Evolutionary conservation across 139 green algal species (phyloP).

Genomic region (Limnomonas spitsbergensis): DNA sequence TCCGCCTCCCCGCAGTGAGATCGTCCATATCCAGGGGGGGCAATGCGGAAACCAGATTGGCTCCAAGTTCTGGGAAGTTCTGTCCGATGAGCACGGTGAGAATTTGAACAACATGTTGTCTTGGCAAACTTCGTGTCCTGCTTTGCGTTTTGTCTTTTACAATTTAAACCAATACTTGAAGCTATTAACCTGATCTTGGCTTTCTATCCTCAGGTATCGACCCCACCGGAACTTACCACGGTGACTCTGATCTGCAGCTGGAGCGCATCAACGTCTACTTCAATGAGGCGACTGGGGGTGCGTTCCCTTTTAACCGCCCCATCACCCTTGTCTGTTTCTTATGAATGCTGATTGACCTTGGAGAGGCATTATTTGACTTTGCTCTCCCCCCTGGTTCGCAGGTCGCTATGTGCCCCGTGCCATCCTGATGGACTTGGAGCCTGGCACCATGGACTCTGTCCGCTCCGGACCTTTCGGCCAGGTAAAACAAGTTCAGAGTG

Average conservation of each 20-base stretch:
- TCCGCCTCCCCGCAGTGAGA: constrained; percentile 58
- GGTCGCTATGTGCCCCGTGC: constrained; percentile 94
- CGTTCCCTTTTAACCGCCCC: constrained; percentile 9
- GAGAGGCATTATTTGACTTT: background rate
- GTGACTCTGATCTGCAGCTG: constrained; percentile 95
- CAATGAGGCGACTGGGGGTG: constrained; percentile 96
- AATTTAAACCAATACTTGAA: background rate
- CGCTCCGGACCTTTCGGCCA: constrained; percentile 94
- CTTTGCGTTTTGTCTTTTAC: background rate
- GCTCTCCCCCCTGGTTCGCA: constrained; percentile 21
- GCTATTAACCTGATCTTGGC: background rate
- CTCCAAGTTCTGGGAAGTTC: constrained; percentile 58
- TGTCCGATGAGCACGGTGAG: constrained; percentile 50
- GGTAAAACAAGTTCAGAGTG: constrained; percentile 11
- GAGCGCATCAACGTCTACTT: constrained; percentile 99
- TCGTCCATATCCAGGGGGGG: constrained; percentile 93
- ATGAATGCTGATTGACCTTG: too few species aligned
- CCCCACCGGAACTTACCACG: constrained; percentile 89
- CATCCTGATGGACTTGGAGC: constrained; percentile 98
- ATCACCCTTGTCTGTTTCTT: background rate
- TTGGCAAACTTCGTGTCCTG: background rate
- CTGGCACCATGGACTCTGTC: constrained; percentile 95
- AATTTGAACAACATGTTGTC: background rate
- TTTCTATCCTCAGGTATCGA: constrained; percentile 80
- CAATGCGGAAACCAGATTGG: constrained; percentile 98